Base-by-base conservation (phyloP, 2,329 filamentous ascomycete species). In the Cytospora chrysosperma region DNA sequence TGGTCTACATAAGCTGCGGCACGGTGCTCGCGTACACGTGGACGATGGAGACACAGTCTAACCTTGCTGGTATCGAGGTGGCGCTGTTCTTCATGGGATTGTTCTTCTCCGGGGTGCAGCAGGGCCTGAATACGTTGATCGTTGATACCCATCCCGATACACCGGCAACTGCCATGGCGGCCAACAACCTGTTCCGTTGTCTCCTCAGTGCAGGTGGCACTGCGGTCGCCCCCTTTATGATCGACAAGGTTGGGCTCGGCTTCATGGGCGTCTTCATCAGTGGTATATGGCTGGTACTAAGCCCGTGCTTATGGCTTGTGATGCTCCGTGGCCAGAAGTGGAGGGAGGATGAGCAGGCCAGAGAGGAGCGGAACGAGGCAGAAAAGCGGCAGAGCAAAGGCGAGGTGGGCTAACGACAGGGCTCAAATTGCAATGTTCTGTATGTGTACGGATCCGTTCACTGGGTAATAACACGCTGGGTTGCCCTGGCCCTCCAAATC, bases 141-240 rank as follows among this genome's bases (percentile, higher is more conserved):
- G 66, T 69, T 24, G 68, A 69, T 43, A 69, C 68, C 15, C 68
- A 68, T 52, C 9, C 65, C 2, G 65, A 67, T 2, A 63, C 59
- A 13, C 66, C 68, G 1, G 68, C 67, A 7, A 70, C 68, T 4
- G 68, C 67, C 15, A 67, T 66, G 10, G 68, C 68, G n/a, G 67
- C 68, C 30, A 70, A 70, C 59, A 70, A 69, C 27, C 63, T 70
- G 13, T 67, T 69, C 32, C 68, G 67, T 4, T 70, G 69, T 52
- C 68, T 73, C 21, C 54, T 72, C 21, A 69, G 70, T 32, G 67
- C 72, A 3, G 71, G 68, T 21, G 71, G 59, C 13, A 67, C 71
- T 1, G 71, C 72, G 1, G 32, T 71, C 40, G 69, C 68, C 4
- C 56, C 67, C 2, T 68, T 70, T 0, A 59, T 72, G 13, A 72